Conservation (phyloP, 2,329 filamentous ascomycete species). For the Akanthomyces lecanii region DNA sequence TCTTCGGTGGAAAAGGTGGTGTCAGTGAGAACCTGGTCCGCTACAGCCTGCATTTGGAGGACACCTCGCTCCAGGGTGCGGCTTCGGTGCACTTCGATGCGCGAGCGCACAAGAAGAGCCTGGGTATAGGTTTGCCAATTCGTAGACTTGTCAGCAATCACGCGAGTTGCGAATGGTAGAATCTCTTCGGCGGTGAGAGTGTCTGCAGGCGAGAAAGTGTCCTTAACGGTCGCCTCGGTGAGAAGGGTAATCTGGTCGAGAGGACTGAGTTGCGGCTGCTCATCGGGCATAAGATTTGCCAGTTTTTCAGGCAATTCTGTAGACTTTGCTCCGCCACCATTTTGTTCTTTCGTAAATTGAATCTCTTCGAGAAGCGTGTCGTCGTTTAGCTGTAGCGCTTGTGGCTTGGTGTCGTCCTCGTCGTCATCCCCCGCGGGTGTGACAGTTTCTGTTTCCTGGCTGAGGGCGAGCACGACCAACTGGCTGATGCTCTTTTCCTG, state of each 20-base stretch:
- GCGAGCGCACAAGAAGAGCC: slow-evolving; percentile 79
- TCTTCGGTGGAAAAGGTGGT: slow-evolving; percentile 45
- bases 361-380: slow-evolving; percentile 90
- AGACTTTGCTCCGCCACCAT: slow-evolving; percentile 35
- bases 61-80: slow-evolving; percentile 86
- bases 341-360: slow-evolving; percentile 61
- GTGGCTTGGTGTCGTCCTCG: slow-evolving; percentile 44
- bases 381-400: slow-evolving; percentile 77
- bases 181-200: slow-evolving; percentile 91
- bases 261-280: slow-evolving; percentile 76
- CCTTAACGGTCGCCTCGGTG: slow-evolving; percentile 82
- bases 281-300: slow-evolving; percentile 63
- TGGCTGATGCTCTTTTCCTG: slow-evolving; percentile 81
- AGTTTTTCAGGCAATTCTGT: slow-evolving; percentile 56
- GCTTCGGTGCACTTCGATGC: slow-evolving; percentile 83
- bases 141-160: slow-evolving; percentile 80
- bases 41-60: slow-evolving; percentile 87
- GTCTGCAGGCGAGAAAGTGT: slow-evolving; percentile 77
- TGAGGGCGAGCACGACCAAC: slow-evolving; percentile 84
- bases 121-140: slow-evolving; percentile 99
- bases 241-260: slow-evolving; percentile 89
- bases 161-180: slow-evolving; percentile 81
- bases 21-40: slow-evolving; percentile 91
- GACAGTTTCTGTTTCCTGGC: slow-evolving; percentile 41
- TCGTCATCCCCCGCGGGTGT: slow-evolving; percentile 18